Evolutionary conservation across 1,284 basidiomycete genomes (phyloP).

Genomic region (Phlebopus sp.): DNA sequence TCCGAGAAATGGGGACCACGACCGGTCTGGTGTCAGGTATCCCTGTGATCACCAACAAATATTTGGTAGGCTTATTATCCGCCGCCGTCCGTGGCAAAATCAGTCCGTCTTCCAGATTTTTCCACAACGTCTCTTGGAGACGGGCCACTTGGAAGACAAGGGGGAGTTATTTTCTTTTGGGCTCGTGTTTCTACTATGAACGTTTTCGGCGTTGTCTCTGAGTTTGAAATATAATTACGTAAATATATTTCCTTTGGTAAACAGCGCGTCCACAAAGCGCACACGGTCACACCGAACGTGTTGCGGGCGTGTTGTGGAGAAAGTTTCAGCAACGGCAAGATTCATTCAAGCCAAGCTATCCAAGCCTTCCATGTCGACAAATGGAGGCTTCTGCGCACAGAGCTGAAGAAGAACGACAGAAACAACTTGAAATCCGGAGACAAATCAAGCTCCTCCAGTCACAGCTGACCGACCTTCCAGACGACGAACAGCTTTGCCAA

Average conservation of each 20-base stretch:
- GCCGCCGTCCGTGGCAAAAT: background rate
- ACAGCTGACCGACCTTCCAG: slow-evolving; percentile 38
- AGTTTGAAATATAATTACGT: slow-evolving; percentile 21
- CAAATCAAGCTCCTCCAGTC: slow-evolving; percentile 43
- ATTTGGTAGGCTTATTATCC: background rate
- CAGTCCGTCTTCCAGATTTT: background rate
- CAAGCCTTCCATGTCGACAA: background rate
- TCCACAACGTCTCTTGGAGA: background rate
- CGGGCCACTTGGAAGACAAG: background rate
- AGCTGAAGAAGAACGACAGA: slow-evolving; percentile 24
- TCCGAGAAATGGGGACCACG: slow-evolving; percentile 22
- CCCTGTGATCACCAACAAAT: background rate
- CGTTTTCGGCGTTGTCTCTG: background rate
- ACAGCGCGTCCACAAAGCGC: slow-evolving; percentile 21
- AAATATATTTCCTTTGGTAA: slow-evolving; percentile 8
- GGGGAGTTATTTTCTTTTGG: background rate
- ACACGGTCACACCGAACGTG: slow-evolving; percentile 14
- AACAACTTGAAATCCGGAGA: slow-evolving; percentile 38
- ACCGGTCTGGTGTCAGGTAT: slow-evolving; percentile 6
- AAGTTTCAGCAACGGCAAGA: background rate
- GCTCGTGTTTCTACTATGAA: background rate
- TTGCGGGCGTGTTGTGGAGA: slow-evolving; percentile 7
- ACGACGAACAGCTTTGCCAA: slow-evolving; percentile 20
- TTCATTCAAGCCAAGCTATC: background rate
- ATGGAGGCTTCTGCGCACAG: slow-evolving; percentile 38